These are phyloP conservation scores for Nakaseomyces nivariensis DNA, from an alignment of 1,139 yeast species.

Conservation along the genomic window DNA sequence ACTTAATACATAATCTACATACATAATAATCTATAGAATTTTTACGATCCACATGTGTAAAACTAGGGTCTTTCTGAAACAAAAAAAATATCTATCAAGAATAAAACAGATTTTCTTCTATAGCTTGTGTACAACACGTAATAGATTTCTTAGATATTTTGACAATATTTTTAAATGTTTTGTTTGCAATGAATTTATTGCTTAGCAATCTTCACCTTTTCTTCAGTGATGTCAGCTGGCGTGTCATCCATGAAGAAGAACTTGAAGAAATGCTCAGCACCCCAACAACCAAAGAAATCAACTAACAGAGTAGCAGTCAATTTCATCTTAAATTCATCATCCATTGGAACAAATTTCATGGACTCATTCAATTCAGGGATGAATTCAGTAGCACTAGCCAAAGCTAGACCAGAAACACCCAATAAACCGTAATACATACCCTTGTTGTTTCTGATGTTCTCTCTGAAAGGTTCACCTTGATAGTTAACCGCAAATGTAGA, in stretches of 20 bases:
- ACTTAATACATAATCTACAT: background rate
- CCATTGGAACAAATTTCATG: constrained; percentile 87
- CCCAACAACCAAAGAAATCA: constrained; percentile 72
- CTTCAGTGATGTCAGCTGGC: constrained; percentile 78
- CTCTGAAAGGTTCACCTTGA: constrained; percentile 95
- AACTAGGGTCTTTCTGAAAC: background rate
- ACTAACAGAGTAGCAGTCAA: constrained; percentile 62
- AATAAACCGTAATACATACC: constrained; percentile 95
- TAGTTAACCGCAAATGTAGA: constrained; percentile 97
- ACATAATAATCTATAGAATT: background rate
- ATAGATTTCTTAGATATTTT: background rate
- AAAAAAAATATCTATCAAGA: background rate
- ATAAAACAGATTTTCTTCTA: background rate
- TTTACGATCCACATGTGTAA: background rate
- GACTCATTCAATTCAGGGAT: constrained; percentile 90
- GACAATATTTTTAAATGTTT: background rate
- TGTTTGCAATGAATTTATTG: background rate
- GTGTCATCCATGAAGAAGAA: constrained; percentile 80
- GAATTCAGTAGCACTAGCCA: constrained; percentile 90
- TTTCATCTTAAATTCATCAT: constrained; percentile 59
- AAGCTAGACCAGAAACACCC: constrained; percentile 82
- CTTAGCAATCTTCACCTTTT: constrained; percentile 11
- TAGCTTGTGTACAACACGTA: background rate
- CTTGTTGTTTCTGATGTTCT: constrained; percentile 77
- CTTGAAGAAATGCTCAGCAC: constrained; percentile 72